Percentiles rank a stretch among this genome's conserved stretches.
Conservation (phyloP, 805 yeast species). For the Candida pseudofarinosa region DNA sequence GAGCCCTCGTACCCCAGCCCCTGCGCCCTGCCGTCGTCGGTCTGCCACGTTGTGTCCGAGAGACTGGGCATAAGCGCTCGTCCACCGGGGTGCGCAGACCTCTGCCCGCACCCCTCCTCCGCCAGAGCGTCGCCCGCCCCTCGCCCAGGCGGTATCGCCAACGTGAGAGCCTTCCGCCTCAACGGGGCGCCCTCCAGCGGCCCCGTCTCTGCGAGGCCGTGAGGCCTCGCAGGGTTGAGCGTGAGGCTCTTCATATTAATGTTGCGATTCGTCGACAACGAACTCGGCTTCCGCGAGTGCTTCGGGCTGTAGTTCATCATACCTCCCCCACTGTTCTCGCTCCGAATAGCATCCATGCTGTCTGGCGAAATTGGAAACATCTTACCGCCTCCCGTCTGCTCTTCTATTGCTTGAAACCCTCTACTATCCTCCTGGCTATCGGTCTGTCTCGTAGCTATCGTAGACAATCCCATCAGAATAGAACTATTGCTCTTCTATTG, state of each 20-base stretch:
- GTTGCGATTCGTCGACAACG: constrained; percentile 19
- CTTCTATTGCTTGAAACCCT: not conserved
- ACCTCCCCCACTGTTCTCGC: constrained; percentile 5
- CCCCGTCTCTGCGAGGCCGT: constrained; percentile 7
- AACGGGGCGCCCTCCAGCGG: not conserved
- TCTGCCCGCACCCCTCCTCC: constrained; percentile 18
- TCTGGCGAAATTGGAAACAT: not conserved
- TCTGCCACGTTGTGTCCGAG: not conserved
- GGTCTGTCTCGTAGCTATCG: not conserved
- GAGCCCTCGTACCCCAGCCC: not conserved
- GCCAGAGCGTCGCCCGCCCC: constrained; percentile 6
- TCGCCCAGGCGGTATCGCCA: constrained; percentile 11
- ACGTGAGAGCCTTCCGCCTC: constrained; percentile 13
- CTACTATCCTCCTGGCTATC: not conserved
- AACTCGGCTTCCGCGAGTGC: constrained; percentile 28
- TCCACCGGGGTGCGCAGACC: constrained; percentile 15
- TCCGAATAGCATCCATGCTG: not conserved
- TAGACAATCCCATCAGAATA: constrained; percentile 1
- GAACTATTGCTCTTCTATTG: too few relatives aligned
- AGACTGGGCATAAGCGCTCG: constrained; percentile 11
- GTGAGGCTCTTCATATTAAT: constrained; percentile 37
- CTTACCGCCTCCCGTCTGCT: not conserved
- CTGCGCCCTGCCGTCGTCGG: not conserved
- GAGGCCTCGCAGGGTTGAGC: constrained; percentile 19
- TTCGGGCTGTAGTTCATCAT: constrained; percentile 35